Evolutionary conservation across 768 basidiomycete genomes (phyloP), one percentile per base, ranked within the genome.

Genomic region (Naganishia onofrii): DNA sequence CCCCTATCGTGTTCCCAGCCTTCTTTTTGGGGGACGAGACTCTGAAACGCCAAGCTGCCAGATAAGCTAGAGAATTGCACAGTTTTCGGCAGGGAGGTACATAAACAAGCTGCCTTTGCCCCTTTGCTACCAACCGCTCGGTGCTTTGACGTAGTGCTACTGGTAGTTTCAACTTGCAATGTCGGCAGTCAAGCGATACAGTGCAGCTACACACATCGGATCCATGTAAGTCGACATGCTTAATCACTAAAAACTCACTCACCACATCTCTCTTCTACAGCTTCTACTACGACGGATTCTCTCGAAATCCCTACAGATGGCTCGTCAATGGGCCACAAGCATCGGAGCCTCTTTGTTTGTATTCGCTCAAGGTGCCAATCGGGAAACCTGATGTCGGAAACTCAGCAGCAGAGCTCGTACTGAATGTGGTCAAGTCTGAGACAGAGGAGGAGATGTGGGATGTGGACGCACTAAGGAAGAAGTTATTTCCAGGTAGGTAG

Each of bases 261-360:
- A 34, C 32, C 32, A 12, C 1, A 34, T 6, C n/a, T 5, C 32
- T 23, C 34, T 2, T n/a, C 57, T 17, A 36, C 21, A 58, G 57
- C 36, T 63, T 63, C 60, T 63, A 63, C 38, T 63, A 44, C 42
- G 60, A 63, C 26, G 60, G 60, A 19, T 29, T 26, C 38, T 28
- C 38, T 7, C 36, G 26, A n/a, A 42, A 42, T 17, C 60, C 60
- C 12, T 13, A 13, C 26, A 36, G 42, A 42, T 63, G 60, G 60
- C 60, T 63, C 38, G 12, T 28, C 29, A 36, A 13, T 23, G 36
- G n/a, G 6, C 28, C 60, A 17, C 13, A 34, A 21, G 34, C 34
- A n/a, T 26, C 42, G 5, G 26, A 63, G 34, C 34, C n/a, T 2
- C 60, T 63, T 15, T 44, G 36, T 15, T 34, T 63, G 17, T 63